A percentile compares a stretch with the other conserved stretches of the same genome.
Evolutionary conservation across 1,284 basidiomycete species (phyloP).

Genomic region (Phenoliferia sp.): DNA sequence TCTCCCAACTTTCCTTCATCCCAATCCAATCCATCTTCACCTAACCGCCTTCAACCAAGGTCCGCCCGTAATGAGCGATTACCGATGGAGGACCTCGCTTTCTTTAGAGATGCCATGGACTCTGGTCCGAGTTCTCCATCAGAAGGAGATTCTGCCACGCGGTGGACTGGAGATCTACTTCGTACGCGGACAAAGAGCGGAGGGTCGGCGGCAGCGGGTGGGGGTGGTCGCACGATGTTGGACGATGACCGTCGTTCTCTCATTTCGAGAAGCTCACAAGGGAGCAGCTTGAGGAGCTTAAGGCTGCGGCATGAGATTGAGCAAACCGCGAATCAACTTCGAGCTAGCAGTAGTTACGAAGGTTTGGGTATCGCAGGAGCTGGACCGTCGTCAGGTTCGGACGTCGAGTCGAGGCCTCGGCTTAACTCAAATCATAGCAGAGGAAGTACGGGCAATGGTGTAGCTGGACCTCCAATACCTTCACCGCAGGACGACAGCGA

Average conservation of each 20-base stretch:
- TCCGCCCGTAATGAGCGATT: conserved; percentile 23
- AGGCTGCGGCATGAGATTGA: conserved; percentile 28
- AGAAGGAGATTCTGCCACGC: neutral
- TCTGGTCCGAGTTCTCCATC: neutral
- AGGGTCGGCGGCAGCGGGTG: neutral
- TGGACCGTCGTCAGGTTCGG: neutral
- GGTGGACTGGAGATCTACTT: neutral
- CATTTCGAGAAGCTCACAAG: neutral
- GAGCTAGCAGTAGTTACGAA: conserved; percentile 8
- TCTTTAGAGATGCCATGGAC: conserved; percentile 18
- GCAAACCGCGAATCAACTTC: conserved; percentile 14
- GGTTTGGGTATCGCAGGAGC: neutral
- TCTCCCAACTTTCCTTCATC: neutral
- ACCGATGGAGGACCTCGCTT: conserved; percentile 26
- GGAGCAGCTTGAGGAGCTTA: conserved; percentile 8
- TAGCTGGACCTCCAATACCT: neutral
- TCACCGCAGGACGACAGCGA: neutral
- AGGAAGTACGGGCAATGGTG: neutral
- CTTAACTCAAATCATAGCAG: neutral
- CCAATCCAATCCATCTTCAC: neutral
- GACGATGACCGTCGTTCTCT: conserved; percentile 6
- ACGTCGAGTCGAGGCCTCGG: neutral
- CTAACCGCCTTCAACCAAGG: conserved; percentile 16
- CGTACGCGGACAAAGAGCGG: neutral
- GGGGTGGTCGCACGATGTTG: neutral